These are phyloP conservation scores for Heliamphora pulchella DNA, from an alignment of 179 eudicot species.

Conservation along the genomic window DNA sequence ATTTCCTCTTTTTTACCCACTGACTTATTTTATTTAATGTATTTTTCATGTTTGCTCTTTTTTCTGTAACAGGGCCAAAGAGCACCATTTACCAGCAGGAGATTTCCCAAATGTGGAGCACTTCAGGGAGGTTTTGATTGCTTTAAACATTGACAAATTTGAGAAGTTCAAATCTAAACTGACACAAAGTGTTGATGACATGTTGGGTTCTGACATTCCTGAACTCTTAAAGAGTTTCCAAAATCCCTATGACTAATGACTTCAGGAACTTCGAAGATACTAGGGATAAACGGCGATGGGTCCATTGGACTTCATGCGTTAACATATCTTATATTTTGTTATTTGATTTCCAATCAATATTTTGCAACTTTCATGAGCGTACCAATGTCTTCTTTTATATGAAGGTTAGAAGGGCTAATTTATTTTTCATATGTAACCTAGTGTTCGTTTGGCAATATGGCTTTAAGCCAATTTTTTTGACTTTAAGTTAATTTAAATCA, in stretches of 20 bases:
- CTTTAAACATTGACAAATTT: slow-evolving; percentile 75
- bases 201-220: slow-evolving; percentile 89
- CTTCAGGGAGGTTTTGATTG: slow-evolving; percentile 57
- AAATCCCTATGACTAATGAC: slow-evolving; percentile 65
- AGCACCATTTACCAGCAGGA: slow-evolving; percentile 80
- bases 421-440: neutral
- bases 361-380: neutral
- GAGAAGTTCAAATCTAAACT: slow-evolving; percentile 81
- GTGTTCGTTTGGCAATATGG: too few relatives aligned
- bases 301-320: neutral
- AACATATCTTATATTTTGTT: neutral
- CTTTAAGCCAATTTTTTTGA: too few relatives aligned
- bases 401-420: neutral
- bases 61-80: slow-evolving; percentile 56
- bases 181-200: slow-evolving; percentile 85
- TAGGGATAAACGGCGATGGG: neutral
- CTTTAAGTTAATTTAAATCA: too few relatives aligned
- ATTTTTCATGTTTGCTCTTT: neutral
- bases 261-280: neutral
- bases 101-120: slow-evolving; percentile 84
- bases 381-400: neutral
- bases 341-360: neutral
- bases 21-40: neutral
- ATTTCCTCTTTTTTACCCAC: neutral
- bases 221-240: slow-evolving; percentile 75